Conservation (phyloP, 2,329 filamentous ascomycete species). For the Penicillium freii region DNA sequence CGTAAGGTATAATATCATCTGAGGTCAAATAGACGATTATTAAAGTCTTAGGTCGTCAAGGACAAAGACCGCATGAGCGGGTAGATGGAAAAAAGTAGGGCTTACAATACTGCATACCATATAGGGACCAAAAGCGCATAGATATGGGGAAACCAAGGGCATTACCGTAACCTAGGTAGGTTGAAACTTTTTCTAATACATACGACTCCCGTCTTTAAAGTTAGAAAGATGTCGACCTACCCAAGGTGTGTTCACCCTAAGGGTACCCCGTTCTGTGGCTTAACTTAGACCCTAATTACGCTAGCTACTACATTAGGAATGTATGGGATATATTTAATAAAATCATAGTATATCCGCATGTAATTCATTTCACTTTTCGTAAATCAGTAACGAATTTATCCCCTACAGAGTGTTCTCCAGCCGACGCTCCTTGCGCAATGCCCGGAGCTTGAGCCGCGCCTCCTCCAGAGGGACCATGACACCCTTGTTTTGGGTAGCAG, state of each 20-base stretch:
- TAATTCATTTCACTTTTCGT: conserved; percentile 20
- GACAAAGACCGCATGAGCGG: no score
- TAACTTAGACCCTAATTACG: background rate
- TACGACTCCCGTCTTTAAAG: background rate
- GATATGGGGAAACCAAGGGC: background rate
- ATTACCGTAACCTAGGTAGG: background rate
- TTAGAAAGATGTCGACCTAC: background rate
- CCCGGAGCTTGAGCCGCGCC: conserved; percentile 54
- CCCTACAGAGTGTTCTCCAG: conserved; percentile 42
- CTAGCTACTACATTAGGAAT: background rate
- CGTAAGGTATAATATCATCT: no score
- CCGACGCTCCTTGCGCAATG: conserved; percentile 47
- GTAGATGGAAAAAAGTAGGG: no score
- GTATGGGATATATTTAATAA: background rate
- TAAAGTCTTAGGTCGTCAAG: no score
- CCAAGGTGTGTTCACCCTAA: conserved; percentile 1
- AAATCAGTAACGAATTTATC: conserved; percentile 9
- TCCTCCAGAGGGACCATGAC: conserved; percentile 61
- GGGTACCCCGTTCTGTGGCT: background rate
- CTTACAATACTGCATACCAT: no score
- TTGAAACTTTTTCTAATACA: no score
- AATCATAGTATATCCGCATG: conserved; percentile 8
- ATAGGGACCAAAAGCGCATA: no score
- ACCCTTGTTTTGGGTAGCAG: conserved; percentile 60
- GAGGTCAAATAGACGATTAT: no score